Evolutionary conservation across 495 filamentous ascomycete genomes (phyloP).

Genomic region (Cetradonia linearis): DNA sequence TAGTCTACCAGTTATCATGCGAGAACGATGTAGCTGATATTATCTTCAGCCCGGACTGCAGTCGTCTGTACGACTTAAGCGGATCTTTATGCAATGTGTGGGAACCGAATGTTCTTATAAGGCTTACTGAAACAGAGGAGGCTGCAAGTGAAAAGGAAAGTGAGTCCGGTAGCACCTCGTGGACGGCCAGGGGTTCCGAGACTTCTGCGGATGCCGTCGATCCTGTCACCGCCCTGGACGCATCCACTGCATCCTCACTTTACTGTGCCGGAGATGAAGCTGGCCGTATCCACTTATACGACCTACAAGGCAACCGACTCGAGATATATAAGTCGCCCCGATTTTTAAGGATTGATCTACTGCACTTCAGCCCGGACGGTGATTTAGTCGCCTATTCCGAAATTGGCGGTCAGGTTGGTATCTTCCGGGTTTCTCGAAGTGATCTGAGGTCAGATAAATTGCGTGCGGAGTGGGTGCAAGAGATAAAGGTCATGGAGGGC

Average conservation of each 20-base stretch:
- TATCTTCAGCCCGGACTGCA: constrained; percentile 5
- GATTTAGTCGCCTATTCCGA: background rate
- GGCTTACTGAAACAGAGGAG: constrained; percentile 15
- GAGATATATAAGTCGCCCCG: background rate
- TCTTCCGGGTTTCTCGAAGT: background rate
- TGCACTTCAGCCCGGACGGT: background rate
- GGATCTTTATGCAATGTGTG: constrained; percentile 15
- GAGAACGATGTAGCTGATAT: background rate
- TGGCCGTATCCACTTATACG: constrained; percentile 8
- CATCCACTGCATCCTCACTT: background rate
- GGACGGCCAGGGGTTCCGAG: constrained; percentile 8
- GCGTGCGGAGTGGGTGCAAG: background rate
- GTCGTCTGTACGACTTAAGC: constrained; percentile 16
- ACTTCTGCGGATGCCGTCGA: background rate
- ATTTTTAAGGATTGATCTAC: background rate
- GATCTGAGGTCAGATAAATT: background rate
- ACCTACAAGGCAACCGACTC: background rate
- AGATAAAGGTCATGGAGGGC: constrained; percentile 6
- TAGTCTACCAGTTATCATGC: constrained; percentile 6
- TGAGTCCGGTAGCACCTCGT: constrained; percentile 4
- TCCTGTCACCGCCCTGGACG: constrained; percentile 14
- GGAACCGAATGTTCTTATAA: constrained; percentile 18
- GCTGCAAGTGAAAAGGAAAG: constrained; percentile 13
- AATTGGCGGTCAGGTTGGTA: background rate
- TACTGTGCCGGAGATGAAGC: constrained; percentile 14